Evolutionary conservation across 768 basidiomycete genomes (phyloP), one percentile per base, ranked within the genome.

Genomic region (Polyporus arcularius): DNA sequence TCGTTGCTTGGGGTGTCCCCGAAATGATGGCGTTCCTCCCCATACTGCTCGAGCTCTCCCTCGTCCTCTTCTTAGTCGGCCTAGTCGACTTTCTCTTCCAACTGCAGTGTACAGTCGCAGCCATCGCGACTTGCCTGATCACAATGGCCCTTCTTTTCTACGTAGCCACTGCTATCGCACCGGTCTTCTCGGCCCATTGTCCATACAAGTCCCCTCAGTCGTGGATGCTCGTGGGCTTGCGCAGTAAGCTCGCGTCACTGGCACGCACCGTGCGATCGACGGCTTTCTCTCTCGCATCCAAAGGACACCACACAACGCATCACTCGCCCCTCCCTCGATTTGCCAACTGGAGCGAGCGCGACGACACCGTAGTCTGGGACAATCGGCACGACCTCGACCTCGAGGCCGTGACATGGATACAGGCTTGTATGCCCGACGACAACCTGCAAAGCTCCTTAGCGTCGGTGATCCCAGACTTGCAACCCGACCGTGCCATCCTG

Each of bases 1-100:
- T 70, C n/a, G 41, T 51, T 16, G 38, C 50, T 4, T 72, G 70
- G 69, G 48, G 59, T 16, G 62, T 72, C 6, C 58, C 64, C 16
- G 67, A 64, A 32, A 66, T 70, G n/a, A 59, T 70, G 51, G 61
- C 62, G 2, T 26, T 60, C 6, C 55, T 60, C n/a, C 61, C 64
- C n/a, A 46, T 65, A 11, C 42, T 65, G 4, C 55, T 65, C 14
- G 51, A 65, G 42, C 32, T 58, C 28, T 58, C 62, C 32, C 54
- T 65, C 3, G 51, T 63, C 12, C 60, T 68, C 15, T 70, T 68
- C 49, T 40, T 68, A 35, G 26, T 62, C 30, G 68, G 68, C 18
- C 58, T 70, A 8, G n/a, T 67, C 48, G 63, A 66, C 35, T 64
- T 70, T 28, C 60, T 68, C 1, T 65, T 63, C 59, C 31, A 39